Conservation (phyloP, 345 rosid genomes). For the Populus pruinosa region DNA sequence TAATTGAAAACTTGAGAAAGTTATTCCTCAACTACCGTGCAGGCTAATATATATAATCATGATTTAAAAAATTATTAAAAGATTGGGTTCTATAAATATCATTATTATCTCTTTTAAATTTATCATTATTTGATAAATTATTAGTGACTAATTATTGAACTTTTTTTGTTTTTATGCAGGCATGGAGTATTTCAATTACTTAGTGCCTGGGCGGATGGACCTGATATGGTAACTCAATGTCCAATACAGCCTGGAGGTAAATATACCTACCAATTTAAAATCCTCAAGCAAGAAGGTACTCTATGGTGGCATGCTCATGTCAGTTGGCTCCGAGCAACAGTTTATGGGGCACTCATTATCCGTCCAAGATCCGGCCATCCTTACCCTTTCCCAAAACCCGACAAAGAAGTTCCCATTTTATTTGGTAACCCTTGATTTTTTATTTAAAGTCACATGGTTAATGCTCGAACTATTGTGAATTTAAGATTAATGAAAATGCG, state of each 20-base stretch:
- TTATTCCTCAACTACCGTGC: neutral
- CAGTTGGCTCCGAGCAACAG: slow-evolving; percentile 71
- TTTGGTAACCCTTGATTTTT: slow-evolving; percentile 49
- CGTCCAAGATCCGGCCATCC: slow-evolving; percentile 55
- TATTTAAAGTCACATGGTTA: neutral
- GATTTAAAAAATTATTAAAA: neutral
- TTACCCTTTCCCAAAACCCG: slow-evolving; percentile 77
- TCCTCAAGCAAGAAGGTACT: slow-evolving; percentile 75
- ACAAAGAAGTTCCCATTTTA: slow-evolving; percentile 67
- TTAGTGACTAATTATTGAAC: neutral
- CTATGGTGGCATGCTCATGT: slow-evolving; percentile 95
- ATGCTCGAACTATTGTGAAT: neutral
- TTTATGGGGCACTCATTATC: slow-evolving; percentile 76
- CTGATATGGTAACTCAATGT: slow-evolving; percentile 70
- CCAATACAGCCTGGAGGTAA: slow-evolving; percentile 62
- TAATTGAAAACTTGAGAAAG: neutral
- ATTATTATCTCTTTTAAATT: neutral
- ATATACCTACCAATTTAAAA: slow-evolving; percentile 59
- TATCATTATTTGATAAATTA: neutral
- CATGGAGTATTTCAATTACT: slow-evolving; percentile 70
- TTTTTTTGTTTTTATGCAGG: slow-evolving; percentile 33
- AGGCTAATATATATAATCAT: neutral
- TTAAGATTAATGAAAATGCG: neutral
- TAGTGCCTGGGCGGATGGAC: slow-evolving; percentile 89
- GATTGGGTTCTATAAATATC: neutral